Conservation (phyloP, 768 basidiomycete species). For the Paxillus rubicundulus region DNA sequence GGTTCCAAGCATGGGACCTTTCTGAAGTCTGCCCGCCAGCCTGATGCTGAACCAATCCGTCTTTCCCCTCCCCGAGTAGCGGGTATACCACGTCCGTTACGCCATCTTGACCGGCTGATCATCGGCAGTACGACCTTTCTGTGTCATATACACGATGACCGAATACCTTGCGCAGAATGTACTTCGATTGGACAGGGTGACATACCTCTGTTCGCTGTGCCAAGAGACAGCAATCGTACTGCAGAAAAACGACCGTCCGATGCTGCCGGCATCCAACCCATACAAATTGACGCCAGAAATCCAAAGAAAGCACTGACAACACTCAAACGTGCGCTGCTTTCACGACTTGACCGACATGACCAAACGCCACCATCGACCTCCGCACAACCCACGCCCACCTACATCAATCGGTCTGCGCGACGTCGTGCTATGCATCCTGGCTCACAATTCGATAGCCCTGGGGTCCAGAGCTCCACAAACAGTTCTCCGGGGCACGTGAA, state of each 20-base stretch:
- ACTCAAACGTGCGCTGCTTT: slow-evolving; percentile 63
- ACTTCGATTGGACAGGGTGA: slow-evolving; percentile 48
- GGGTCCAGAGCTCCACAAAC: slow-evolving; percentile 33
- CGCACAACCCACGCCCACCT: slow-evolving; percentile 28
- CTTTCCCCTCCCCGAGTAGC: slow-evolving; percentile 65
- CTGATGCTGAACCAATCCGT: slow-evolving; percentile 37
- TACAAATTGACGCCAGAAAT: slow-evolving; percentile 36
- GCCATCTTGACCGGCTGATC: slow-evolving; percentile 62
- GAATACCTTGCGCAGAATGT: slow-evolving; percentile 63
- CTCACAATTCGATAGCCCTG: slow-evolving; percentile 53
- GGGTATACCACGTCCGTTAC: slow-evolving; percentile 62
- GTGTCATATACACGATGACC: slow-evolving; percentile 65
- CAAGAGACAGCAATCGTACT: slow-evolving; percentile 12
- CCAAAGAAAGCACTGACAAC: slow-evolving; percentile 64
- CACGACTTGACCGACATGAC: slow-evolving; percentile 38
- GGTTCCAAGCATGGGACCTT: slow-evolving; percentile 86
- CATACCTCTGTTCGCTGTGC: slow-evolving; percentile 50
- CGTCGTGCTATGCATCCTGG: slow-evolving; percentile 58
- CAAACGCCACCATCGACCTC: slow-evolving; percentile 8
- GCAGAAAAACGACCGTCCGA: slow-evolving; percentile 24
- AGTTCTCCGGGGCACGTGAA: slow-evolving; percentile 16
- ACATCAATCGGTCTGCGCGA: slow-evolving; percentile 70
- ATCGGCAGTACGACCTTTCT: slow-evolving; percentile 71
- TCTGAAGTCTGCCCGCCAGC: slow-evolving; percentile 32
- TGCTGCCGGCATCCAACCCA: slow-evolving; percentile 3